A percentile compares a stretch with the other conserved stretches of the same genome.
phyloP scores from a whole-genome alignment of 2,329 filamentous ascomycete genomes.

The Phyllosticta citriasiana region DNA sequence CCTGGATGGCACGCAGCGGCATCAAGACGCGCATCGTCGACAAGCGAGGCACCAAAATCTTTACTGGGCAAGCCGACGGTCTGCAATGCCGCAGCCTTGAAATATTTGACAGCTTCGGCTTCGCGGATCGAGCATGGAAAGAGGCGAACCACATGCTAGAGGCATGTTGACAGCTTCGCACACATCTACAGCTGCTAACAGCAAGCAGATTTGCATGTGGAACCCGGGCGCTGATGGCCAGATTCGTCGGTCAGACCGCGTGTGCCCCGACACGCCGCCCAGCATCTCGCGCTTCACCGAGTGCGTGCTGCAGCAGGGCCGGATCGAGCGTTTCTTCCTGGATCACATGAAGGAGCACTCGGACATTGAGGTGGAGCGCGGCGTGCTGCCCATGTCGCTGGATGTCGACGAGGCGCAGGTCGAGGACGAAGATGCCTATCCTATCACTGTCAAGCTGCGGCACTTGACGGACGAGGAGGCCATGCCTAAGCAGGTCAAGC shows the following conservation, averaged over 20 bases:
- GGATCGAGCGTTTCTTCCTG: conserved; percentile 54
- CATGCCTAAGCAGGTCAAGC: conserved; percentile 32
- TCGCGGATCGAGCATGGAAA: conserved; percentile 52
- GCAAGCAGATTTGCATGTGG: conserved; percentile 32
- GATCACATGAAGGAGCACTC: conserved; percentile 49
- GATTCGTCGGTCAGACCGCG: conserved; percentile 48
- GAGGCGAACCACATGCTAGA: conserved; percentile 64
- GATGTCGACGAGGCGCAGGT: conserved; percentile 43
- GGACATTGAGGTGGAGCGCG: conserved; percentile 48
- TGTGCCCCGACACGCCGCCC: conserved; percentile 54
- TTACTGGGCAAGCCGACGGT: conserved; percentile 32
- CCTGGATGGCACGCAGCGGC: conserved; percentile 32
- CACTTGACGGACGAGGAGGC: conserved; percentile 50
- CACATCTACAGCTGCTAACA: background rate
- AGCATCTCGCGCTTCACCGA: conserved; percentile 55
- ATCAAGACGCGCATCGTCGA: conserved; percentile 33
- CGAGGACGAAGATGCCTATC: conserved; percentile 48
- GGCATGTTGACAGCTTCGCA: conserved; percentile 28
- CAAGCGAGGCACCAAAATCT: conserved; percentile 31
- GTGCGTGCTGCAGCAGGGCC: conserved; percentile 60
- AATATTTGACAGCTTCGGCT: conserved; percentile 52
- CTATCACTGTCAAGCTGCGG: conserved; percentile 50
- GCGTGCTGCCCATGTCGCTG: conserved; percentile 48
- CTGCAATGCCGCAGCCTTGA: conserved; percentile 34
- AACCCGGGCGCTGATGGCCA: conserved; percentile 51